Percentiles rank a stretch among this genome's conserved stretches.
Conservation (phyloP, 441 rosid species). For the Adansonia madagascariensis region DNA sequence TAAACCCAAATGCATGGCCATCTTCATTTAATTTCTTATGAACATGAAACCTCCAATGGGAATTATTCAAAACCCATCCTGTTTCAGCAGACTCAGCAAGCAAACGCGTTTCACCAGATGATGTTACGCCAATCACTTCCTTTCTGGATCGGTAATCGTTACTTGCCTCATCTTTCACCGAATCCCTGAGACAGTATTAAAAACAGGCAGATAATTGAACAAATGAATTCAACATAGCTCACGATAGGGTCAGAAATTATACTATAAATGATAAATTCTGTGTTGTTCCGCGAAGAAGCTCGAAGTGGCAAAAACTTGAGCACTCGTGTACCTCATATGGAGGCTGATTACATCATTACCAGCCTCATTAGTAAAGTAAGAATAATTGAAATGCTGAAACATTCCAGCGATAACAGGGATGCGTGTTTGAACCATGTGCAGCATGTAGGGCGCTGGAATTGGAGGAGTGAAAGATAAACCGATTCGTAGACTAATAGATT, state of each 20-base stretch:
- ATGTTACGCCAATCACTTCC: slow-evolving; percentile 31
- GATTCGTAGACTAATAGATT: slow-evolving; percentile 32
- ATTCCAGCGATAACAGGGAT: not conserved
- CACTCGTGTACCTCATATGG: slow-evolving; percentile 32
- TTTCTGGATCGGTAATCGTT: slow-evolving; percentile 8
- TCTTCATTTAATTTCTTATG: slow-evolving; percentile 22
- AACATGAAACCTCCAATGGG: slow-evolving; percentile 32
- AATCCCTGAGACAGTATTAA: slow-evolving; percentile 25
- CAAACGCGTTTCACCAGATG: slow-evolving; percentile 30
- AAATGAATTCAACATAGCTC: no score
- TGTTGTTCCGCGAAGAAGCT: not conserved
- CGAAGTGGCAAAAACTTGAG: not conserved
- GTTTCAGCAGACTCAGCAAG: slow-evolving; percentile 32
- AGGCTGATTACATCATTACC: slow-evolving; percentile 26
- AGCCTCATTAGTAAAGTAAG: slow-evolving; percentile 18
- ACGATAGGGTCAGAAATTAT: no score
- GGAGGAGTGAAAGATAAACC: slow-evolving; percentile 39
- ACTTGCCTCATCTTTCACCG: not conserved
- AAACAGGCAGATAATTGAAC: slow-evolving; percentile 10
- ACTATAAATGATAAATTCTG: not conserved
- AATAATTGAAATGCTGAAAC: not conserved
- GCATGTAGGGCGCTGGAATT: slow-evolving; percentile 27
- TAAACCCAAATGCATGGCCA: slow-evolving; percentile 15
- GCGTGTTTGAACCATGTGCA: slow-evolving; percentile 25
- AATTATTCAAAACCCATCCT: slow-evolving; percentile 39